Conservation (phyloP, 345 rosid genomes). For the Pseudoturritis turrita region DNA sequence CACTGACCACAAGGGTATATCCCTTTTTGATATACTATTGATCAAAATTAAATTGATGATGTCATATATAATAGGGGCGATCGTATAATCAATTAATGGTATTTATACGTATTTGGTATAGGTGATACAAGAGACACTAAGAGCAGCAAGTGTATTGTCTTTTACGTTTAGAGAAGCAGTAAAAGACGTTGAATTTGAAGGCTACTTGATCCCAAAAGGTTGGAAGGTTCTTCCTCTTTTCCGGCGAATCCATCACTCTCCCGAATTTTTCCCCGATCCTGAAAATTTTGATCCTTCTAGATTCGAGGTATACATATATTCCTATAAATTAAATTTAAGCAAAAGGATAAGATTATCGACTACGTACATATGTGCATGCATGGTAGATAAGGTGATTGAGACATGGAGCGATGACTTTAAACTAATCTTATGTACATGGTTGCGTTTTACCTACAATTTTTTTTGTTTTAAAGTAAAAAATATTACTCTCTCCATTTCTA, state of each 20-base stretch:
- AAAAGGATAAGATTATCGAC: not conserved
- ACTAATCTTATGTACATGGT: not conserved
- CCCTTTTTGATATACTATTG: not conserved
- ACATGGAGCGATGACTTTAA: not conserved
- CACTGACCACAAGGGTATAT: constrained; percentile 68
- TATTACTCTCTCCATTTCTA: no score
- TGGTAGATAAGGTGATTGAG: not conserved
- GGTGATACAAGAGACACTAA: constrained; percentile 97
- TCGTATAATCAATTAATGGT: not conserved
- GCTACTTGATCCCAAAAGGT: constrained; percentile 81
- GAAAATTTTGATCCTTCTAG: constrained; percentile 83
- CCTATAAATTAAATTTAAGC: not conserved
- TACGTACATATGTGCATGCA: not conserved
- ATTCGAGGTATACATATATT: constrained; percentile 51
- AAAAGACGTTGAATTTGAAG: constrained; percentile 74
- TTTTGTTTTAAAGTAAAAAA: no score
- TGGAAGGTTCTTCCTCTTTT: constrained; percentile 98
- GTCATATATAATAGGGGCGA: not conserved
- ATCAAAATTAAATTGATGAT: not conserved
- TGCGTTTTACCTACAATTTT: not conserved
- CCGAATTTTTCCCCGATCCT: constrained; percentile 69
- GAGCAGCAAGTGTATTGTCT: constrained; percentile 81
- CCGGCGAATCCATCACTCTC: constrained; percentile 73
- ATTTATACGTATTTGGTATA: constrained; percentile 16
- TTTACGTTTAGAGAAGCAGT: constrained; percentile 96